Conservation (phyloP, 306 rosid species). For the Sechiopsis laciniata region DNA sequence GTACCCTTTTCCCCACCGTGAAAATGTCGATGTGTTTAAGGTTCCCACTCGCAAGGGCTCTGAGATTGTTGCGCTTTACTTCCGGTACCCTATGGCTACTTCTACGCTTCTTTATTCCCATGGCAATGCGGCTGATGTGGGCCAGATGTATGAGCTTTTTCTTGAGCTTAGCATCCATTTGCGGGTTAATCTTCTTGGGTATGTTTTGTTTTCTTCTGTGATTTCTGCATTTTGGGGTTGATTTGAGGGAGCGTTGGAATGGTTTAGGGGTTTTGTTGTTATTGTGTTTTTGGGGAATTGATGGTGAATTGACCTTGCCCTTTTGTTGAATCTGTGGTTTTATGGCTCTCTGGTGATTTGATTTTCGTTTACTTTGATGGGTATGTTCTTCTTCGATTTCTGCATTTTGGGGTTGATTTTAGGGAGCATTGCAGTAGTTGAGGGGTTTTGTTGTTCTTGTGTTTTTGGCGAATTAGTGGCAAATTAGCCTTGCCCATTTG, state of each 20-base stretch:
- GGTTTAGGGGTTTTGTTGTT: background rate
- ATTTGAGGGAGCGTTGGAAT: background rate
- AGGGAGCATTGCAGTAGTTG: no score
- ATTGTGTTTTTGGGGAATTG: background rate
- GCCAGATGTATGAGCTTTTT: slow-evolving; percentile 88
- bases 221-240: background rate
- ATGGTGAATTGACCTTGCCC: no score
- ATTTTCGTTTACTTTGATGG: no score
- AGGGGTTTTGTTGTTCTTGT: background rate
- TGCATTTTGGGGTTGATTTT: no score
- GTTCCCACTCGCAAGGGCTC: slow-evolving; percentile 65
- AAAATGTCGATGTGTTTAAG: slow-evolving; percentile 66
- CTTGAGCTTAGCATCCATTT: slow-evolving; percentile 64
- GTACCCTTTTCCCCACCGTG: slow-evolving; percentile 56
- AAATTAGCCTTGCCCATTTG: no score
- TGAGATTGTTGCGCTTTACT: slow-evolving; percentile 76
- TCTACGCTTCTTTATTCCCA: slow-evolving; percentile 76
- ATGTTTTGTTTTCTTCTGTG: background rate
- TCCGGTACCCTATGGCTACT: slow-evolving; percentile 67
- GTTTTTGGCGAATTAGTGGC: no score
- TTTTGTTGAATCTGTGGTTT: background rate
- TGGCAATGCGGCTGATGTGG: slow-evolving; percentile 80
- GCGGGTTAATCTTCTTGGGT: slow-evolving; percentile 79
- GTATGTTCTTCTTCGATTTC: no score
- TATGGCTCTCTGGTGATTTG: background rate